A percentile compares a stretch with the other conserved stretches of the same genome.
phyloP scores from a whole-genome alignment of 345 rosid species.

The Gynandropsis gynandra region DNA sequence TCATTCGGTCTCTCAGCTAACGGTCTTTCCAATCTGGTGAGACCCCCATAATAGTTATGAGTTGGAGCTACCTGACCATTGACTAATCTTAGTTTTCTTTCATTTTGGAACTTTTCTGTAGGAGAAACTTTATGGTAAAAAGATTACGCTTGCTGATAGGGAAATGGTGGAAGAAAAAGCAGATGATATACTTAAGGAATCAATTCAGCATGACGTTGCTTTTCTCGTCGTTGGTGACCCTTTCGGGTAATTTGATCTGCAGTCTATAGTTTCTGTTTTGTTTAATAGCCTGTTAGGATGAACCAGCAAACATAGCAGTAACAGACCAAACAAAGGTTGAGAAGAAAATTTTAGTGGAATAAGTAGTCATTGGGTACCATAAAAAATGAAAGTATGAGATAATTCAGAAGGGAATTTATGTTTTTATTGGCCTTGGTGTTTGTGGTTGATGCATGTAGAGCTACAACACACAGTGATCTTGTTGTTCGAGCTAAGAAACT shows the following conservation, averaged over 20 bases:
- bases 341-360: too few relatives aligned
- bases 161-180: constrained; percentile 92
- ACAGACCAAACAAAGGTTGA: too few relatives aligned
- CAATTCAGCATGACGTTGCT: constrained; percentile 47
- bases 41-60: not conserved
- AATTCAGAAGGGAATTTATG: too few relatives aligned
- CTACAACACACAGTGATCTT: constrained; percentile 89
- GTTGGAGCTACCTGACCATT: not conserved
- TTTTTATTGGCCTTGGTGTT: constrained; percentile 2
- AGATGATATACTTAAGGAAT: constrained; percentile 48
- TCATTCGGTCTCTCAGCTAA: constrained; percentile 72
- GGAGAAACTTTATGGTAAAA: constrained; percentile 74
- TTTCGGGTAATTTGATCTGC: constrained; percentile 47
- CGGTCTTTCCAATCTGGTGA: constrained; percentile 66
- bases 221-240: constrained; percentile 97
- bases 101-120: constrained; percentile 6
- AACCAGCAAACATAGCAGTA: too few relatives aligned
- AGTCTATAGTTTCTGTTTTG: not conserved
- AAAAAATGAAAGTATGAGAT: too few relatives aligned
- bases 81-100: not conserved
- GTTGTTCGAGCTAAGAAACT: constrained; percentile 81
- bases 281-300: too few relatives aligned
- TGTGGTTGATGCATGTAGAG: constrained; percentile 35
- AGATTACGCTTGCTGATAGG: constrained; percentile 65
- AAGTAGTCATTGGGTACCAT: too few relatives aligned